These are phyloP conservation scores for Eutrema salsugineum DNA, from an alignment of 441 rosid species.

Conservation along the genomic window DNA sequence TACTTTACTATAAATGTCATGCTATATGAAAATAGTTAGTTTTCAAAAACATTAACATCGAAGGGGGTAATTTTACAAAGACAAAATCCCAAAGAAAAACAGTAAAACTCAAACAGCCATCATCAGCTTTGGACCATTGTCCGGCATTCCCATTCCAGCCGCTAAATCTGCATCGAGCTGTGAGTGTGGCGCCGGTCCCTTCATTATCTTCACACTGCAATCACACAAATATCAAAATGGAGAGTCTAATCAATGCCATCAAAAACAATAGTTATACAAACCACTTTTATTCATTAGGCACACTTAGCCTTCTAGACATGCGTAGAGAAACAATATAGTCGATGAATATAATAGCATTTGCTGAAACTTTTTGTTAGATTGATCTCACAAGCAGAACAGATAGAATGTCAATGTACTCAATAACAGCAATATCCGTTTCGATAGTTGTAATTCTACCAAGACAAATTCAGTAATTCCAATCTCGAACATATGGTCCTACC, in stretches of 20 bases:
- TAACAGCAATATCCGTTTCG: not conserved
- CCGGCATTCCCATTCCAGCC: slow-evolving; percentile 97
- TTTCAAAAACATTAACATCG: too few species aligned
- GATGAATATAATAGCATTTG: not conserved
- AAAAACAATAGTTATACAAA: not conserved
- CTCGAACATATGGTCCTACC: not conserved
- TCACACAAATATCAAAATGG: not conserved
- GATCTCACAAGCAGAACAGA: not conserved
- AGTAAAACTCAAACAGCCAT: slow-evolving; percentile 55
- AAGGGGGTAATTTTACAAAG: too few species aligned
- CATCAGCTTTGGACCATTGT: slow-evolving; percentile 85
- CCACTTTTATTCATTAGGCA: not conserved
- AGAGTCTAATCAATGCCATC: not conserved
- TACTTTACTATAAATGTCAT: not conserved
- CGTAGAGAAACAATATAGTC: not conserved
- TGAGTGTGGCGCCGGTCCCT: slow-evolving; percentile 82
- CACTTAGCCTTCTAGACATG: not conserved
- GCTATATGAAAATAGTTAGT: not conserved
- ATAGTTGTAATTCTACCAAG: not conserved
- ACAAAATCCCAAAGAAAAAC: not conserved
- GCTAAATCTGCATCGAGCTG: slow-evolving; percentile 96
- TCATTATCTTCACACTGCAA: slow-evolving; percentile 75
- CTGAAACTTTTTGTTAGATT: not conserved
- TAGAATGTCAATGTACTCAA: not conserved
- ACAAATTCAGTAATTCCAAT: not conserved